Percentiles rank a stretch among this genome's conserved stretches.
Evolutionary conservation across 1,284 basidiomycete species (phyloP).

Genomic region (Microbotryum silenes-acaulis): DNA sequence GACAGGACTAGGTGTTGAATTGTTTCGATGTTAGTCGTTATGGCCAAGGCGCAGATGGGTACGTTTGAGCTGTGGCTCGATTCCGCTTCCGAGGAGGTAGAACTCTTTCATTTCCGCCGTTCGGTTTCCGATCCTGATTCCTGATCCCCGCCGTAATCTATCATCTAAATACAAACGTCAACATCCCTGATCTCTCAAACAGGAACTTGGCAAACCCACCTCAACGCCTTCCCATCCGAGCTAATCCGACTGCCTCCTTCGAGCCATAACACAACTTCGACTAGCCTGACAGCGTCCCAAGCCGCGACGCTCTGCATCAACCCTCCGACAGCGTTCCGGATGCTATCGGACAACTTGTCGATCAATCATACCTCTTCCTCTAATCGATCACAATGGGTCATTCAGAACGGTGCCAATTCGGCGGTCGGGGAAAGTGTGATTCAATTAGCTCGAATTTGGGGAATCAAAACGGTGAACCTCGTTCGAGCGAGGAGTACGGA

Average conservation of each 20-base stretch:
- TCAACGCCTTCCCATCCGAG: slow-evolving; percentile 51
- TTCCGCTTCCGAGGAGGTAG: too few relatives aligned
- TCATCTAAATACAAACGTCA: background rate
- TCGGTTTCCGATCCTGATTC: too few relatives aligned
- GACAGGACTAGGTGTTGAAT: background rate
- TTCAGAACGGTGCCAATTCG: slow-evolving; percentile 79
- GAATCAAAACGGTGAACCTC: slow-evolving; percentile 67
- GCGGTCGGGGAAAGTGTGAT: slow-evolving; percentile 45
- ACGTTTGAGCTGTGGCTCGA: background rate
- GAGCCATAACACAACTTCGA: slow-evolving; percentile 16
- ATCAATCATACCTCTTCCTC: too few relatives aligned
- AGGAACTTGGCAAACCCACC: slow-evolving; percentile 68
- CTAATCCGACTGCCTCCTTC: slow-evolving; percentile 55
- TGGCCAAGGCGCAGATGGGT: slow-evolving; percentile 53
- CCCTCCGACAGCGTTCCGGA: slow-evolving; percentile 70
- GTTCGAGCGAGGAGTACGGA: slow-evolving; percentile 60
- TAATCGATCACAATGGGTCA: slow-evolving; percentile 48
- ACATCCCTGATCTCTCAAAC: background rate
- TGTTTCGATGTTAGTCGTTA: slow-evolving; percentile 47
- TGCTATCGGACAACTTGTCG: slow-evolving; percentile 58
- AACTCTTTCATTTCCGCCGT: too few relatives aligned
- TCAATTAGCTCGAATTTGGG: slow-evolving; percentile 38
- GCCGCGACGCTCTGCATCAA: slow-evolving; percentile 74
- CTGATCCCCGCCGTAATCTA: too few relatives aligned
- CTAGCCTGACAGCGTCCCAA: slow-evolving; percentile 43